Base-by-base conservation (phyloP, 331 rosid species). In the Quercus phellos region DNA sequence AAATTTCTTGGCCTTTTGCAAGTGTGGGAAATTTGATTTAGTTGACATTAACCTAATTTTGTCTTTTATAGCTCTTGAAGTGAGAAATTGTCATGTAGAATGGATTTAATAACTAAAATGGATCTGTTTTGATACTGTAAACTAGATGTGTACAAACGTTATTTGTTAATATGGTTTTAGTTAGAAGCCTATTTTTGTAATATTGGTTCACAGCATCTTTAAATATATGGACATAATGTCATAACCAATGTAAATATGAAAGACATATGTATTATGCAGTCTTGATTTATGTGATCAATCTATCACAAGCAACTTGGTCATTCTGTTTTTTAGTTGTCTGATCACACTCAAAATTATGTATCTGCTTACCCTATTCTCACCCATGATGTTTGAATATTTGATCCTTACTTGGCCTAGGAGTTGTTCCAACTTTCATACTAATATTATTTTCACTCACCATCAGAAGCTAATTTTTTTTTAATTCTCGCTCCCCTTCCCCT, bases 371-470 rank as follows among this genome's bases (percentile, higher is more conserved):
- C 17, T 46, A 46, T 46, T 13, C 14, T 46, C 16, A 12, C 16
- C 53, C 53, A 10, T 46, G 53, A 46, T 11, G 14, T 46, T 46
- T 13, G 16, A 46, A 46, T 13, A 46, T 46, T 46, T 46, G 53
- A 12, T 46, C 16, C 53, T 46, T 12, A 46, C 53, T 46, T 46
- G 53, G 53, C 4, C 53, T 46, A 46, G 53, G 53, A 46, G 51
- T 13, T 46, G 53, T 46, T 46, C 53, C 53, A 46, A 46, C 1
- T 11, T 16, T 13, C 55, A 32, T 54, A 43, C 51, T 4, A 22
- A 74, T 27, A 18, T 78, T 46, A 68, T 82, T 77, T 56, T 81
- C 43, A 24, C 54, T 58, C 77, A 30, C 73, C 55, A 66, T 35
- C 66, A 6, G 78, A 70, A 53, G 71, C 56, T 74, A 59, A 81